Evolutionary conservation across 2,329 filamentous ascomycete genomes (phyloP).

Genomic region (Biscogniauxia marginata): DNA sequence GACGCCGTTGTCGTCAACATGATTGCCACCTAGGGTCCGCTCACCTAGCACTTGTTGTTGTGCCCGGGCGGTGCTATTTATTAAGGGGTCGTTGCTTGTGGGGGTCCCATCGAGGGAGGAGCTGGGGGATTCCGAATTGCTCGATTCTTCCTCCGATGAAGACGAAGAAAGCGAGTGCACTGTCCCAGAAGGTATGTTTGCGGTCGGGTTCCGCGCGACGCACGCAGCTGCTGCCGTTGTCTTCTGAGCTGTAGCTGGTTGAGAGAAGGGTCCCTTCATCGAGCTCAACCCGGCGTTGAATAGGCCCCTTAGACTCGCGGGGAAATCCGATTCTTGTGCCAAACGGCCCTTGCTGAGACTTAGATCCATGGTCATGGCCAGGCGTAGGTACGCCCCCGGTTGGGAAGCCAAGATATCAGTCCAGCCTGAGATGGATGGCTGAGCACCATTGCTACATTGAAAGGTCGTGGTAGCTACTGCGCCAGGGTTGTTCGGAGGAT

Average conservation of each 20-base stretch:
- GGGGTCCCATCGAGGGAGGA: conserved; percentile 14
- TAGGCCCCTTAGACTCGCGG: conserved; percentile 37
- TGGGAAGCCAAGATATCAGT: conserved; percentile 42
- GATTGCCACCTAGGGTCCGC: neutral
- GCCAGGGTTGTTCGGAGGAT: conserved; percentile 22
- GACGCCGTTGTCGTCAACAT: neutral
- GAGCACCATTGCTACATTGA: conserved; percentile 10
- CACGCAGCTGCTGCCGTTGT: conserved; percentile 1
- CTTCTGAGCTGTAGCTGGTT: neutral
- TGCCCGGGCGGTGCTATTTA: neutral
- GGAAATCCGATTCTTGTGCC: conserved; percentile 41
- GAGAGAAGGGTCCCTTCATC: conserved; percentile 32
- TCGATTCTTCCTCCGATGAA: conserved; percentile 26
- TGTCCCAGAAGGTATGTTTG: conserved; percentile 23
- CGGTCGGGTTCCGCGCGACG: conserved; percentile 8
- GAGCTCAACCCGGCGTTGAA: conserved; percentile 39
- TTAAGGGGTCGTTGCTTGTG: neutral
- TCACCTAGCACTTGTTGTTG: neutral
- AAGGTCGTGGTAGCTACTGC: conserved; percentile 4
- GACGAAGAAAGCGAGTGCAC: conserved; percentile 26
- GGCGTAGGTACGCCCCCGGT: conserved; percentile 40
- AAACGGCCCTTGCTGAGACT: conserved; percentile 42
- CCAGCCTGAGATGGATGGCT: conserved; percentile 37
- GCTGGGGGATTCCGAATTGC: conserved; percentile 19
- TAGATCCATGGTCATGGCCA: conserved; percentile 44